Conservation (phyloP, 1,284 basidiomycete species). For the Ustilago vetiveriae region DNA sequence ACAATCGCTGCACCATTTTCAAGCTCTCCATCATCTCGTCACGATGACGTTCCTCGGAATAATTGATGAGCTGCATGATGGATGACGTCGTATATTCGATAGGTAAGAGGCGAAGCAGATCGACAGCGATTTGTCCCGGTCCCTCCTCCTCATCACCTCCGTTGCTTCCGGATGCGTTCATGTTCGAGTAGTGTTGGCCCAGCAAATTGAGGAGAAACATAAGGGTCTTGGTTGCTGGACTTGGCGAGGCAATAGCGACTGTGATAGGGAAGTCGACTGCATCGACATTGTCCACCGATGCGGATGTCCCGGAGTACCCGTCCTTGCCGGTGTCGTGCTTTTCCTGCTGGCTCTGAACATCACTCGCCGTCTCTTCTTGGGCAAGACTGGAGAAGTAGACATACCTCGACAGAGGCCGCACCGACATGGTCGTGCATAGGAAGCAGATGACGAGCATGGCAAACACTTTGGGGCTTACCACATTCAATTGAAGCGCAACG, state of each 20-base stretch:
- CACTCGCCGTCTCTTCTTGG: conserved; percentile 4
- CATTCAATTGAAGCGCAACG: conserved; percentile 36
- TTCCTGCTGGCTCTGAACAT: background rate
- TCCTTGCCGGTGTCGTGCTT: conserved; percentile 5
- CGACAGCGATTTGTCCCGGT: conserved; percentile 33
- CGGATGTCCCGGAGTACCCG: background rate
- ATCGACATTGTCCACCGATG: background rate
- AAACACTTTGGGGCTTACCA: conserved; percentile 43
- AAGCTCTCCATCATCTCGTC: conserved; percentile 50
- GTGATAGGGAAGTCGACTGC: conserved; percentile 39
- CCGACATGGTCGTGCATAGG: conserved; percentile 46
- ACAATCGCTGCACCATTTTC: conserved; percentile 31
- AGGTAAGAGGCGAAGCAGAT: conserved; percentile 43
- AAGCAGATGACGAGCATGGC: conserved; percentile 53
- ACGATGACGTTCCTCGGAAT: conserved; percentile 39
- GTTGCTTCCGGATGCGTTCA: background rate
- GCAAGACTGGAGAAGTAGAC: conserved; percentile 38
- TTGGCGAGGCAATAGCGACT: conserved; percentile 45
- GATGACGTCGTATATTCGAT: conserved; percentile 44
- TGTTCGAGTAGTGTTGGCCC: conserved; percentile 11
- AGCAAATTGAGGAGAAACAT: conserved; percentile 39
- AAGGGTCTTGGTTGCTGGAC: conserved; percentile 41
- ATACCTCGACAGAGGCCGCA: conserved; percentile 38
- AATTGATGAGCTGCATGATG: conserved; percentile 48
- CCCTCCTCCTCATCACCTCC: background rate